Evolutionary conservation across 306 rosid genomes (phyloP).

Genomic region (Lablab purpureus): DNA sequence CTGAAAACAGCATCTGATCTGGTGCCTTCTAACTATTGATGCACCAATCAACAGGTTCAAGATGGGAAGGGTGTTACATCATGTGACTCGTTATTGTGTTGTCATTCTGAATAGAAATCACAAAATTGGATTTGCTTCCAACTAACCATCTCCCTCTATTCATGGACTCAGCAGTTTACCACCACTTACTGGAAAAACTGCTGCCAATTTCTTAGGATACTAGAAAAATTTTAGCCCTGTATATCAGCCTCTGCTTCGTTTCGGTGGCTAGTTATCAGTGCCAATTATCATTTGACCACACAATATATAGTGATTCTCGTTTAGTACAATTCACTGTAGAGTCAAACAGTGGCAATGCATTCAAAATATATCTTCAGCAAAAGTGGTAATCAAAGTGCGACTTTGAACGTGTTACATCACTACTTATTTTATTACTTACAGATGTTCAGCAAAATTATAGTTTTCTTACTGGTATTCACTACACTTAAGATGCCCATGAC

Average conservation of each 20-base stretch:
- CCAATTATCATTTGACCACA: constrained; percentile 34
- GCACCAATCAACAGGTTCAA: constrained; percentile 39
- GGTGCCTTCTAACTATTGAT: constrained; percentile 41
- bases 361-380: not conserved
- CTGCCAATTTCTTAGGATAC: constrained; percentile 21
- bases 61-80: constrained; percentile 44
- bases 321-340: constrained; percentile 9
- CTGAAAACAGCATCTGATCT: constrained; percentile 45
- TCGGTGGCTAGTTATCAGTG: constrained; percentile 48
- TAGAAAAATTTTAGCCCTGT: not conserved
- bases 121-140: constrained; percentile 36
- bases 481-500: not conserved
- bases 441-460: not conserved
- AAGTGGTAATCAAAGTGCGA: constrained; percentile 10
- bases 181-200: constrained; percentile 40
- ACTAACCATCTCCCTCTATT: constrained; percentile 28
- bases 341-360: constrained; percentile 33
- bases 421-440: not conserved
- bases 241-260: constrained; percentile 38
- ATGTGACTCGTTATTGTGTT: constrained; percentile 44
- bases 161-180: constrained; percentile 33
- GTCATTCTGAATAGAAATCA: constrained; percentile 46
- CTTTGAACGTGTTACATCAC: constrained; percentile 2
- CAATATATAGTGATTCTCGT: constrained; percentile 5
- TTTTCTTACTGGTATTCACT: not conserved